These are phyloP conservation scores for Elsinoe batatas DNA, from an alignment of 2,329 filamentous ascomycete genomes.

Conservation along the genomic window DNA sequence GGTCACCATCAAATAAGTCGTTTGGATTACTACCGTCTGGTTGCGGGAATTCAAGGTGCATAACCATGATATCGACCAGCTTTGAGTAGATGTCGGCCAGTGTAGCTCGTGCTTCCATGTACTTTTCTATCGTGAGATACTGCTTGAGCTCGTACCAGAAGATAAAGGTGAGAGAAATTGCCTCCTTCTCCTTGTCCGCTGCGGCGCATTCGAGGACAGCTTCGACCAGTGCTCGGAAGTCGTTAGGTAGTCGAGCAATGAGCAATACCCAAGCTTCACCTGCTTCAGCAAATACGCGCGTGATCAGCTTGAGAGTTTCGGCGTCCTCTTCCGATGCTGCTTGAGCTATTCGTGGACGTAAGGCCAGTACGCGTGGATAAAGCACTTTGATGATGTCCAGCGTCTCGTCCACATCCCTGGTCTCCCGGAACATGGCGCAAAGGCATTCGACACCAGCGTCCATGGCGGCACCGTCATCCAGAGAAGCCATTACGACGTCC, in stretches of 20 bases:
- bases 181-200: slow-evolving; percentile 78
- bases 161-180: slow-evolving; percentile 84
- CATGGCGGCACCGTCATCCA: slow-evolving; percentile 67
- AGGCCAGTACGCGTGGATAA: slow-evolving; percentile 67
- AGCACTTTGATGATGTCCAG: slow-evolving; percentile 70
- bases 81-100: slow-evolving; percentile 76
- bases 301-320: slow-evolving; percentile 79
- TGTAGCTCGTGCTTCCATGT: slow-evolving; percentile 68
- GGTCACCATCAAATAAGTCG: slow-evolving; percentile 90
- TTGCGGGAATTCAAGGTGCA: slow-evolving; percentile 76
- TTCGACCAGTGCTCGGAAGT: slow-evolving; percentile 80
- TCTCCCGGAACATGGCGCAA: slow-evolving; percentile 85
- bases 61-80: slow-evolving; percentile 86
- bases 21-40: slow-evolving; percentile 62
- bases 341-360: slow-evolving; percentile 66
- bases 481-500: slow-evolving; percentile 65
- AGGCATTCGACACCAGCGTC: slow-evolving; percentile 86
- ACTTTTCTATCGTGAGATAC: slow-evolving; percentile 83
- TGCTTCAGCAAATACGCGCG: slow-evolving; percentile 82
- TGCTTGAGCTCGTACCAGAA: slow-evolving; percentile 99
- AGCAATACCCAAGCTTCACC: slow-evolving; percentile 91
- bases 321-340: slow-evolving; percentile 70
- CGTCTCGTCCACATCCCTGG: slow-evolving; percentile 85
- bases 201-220: slow-evolving; percentile 85
- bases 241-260: slow-evolving; percentile 70